Conservation (phyloP, 2,329 filamentous ascomycete genomes). For the Rutstroemia sp. region DNA sequence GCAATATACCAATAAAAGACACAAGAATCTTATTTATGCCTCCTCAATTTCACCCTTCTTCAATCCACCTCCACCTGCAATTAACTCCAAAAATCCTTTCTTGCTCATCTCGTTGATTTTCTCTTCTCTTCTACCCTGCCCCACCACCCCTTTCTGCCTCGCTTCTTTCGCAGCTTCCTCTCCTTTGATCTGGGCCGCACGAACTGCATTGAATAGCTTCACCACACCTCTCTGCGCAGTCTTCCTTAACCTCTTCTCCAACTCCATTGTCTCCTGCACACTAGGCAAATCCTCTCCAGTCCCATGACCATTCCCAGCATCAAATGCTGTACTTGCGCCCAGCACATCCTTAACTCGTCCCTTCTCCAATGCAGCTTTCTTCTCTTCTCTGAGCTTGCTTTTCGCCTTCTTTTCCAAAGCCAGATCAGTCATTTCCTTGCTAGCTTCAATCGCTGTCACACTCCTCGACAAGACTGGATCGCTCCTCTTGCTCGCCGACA, state of each 20-base stretch:
- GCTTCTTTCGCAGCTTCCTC: constrained; percentile 66
- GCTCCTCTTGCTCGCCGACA: constrained; percentile 70
- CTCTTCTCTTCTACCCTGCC: constrained; percentile 73
- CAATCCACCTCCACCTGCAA: constrained; percentile 55
- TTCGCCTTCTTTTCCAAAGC: constrained; percentile 77
- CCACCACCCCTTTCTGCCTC: constrained; percentile 67
- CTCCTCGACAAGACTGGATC: constrained; percentile 91
- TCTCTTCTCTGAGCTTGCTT: constrained; percentile 72
- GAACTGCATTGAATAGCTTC: constrained; percentile 91
- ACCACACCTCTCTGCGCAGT: constrained; percentile 90
- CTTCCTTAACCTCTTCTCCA: constrained; percentile 76
- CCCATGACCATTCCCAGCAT: constrained; percentile 38
- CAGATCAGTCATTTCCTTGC: constrained; percentile 64
- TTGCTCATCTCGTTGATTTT: constrained; percentile 94
- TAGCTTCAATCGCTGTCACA: constrained; percentile 63
- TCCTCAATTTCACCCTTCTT: constrained; percentile 48
- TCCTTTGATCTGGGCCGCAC: constrained; percentile 85
- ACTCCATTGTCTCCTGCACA: constrained; percentile 52
- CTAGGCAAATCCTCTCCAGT: constrained; percentile 36
- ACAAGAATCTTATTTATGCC: constrained; percentile 13
- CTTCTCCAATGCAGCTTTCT: constrained; percentile 71
- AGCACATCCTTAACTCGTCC: constrained; percentile 85
- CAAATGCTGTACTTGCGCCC: constrained; percentile 46
- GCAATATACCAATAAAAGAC: constrained; percentile 4
- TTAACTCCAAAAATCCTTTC: constrained; percentile 90